Percentiles rank a stretch among this genome's conserved stretches.
phyloP scores from a whole-genome alignment of 768 basidiomycete genomes.

The Amanita rimosa region DNA sequence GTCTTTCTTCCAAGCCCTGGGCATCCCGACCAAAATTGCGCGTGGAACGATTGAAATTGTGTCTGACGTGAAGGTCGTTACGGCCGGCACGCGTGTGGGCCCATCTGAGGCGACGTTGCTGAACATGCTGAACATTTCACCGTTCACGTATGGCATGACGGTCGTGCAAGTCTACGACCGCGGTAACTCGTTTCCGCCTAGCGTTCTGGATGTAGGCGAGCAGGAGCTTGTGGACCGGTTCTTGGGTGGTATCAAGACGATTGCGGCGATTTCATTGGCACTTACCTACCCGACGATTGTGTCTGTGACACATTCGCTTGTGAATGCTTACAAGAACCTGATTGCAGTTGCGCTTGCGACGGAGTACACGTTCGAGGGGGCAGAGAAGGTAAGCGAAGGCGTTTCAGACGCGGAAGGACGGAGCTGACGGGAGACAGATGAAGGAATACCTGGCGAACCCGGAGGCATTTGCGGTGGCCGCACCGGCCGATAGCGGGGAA shows the following conservation, averaged over 20 bases:
- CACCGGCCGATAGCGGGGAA: constrained; percentile 45
- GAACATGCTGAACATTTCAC: constrained; percentile 99
- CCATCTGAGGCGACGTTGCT: constrained; percentile 94
- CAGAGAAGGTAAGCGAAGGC: constrained; percentile 65
- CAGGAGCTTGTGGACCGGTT: constrained; percentile 86
- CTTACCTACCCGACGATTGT: constrained; percentile 94
- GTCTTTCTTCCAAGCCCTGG: constrained; percentile 99
- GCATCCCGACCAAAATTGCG: constrained; percentile 99
- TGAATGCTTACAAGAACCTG: constrained; percentile 99
- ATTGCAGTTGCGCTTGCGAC: constrained; percentile 81
- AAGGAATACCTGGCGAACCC: constrained; percentile 98
- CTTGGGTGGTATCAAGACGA: constrained; percentile 86
- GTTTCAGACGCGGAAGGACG: constrained; percentile 2
- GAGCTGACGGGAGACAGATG: constrained; percentile 36
- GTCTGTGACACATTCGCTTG: constrained; percentile 88
- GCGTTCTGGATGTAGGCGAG: constrained; percentile 90
- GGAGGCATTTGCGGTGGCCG: constrained; percentile 88
- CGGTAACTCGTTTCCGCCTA: constrained; percentile 84
- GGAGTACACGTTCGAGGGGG: constrained; percentile 90
- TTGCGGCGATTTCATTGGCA: constrained; percentile 93
- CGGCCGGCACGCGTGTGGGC: constrained; percentile 88
- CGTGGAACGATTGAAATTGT: constrained; percentile 99
- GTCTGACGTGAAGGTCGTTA: constrained; percentile 90
- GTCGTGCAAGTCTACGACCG: constrained; percentile 94
- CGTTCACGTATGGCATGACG: constrained; percentile 99